Evolutionary conservation across 305 asterid species (phyloP).

Genomic region (Fraxinus sp.): DNA sequence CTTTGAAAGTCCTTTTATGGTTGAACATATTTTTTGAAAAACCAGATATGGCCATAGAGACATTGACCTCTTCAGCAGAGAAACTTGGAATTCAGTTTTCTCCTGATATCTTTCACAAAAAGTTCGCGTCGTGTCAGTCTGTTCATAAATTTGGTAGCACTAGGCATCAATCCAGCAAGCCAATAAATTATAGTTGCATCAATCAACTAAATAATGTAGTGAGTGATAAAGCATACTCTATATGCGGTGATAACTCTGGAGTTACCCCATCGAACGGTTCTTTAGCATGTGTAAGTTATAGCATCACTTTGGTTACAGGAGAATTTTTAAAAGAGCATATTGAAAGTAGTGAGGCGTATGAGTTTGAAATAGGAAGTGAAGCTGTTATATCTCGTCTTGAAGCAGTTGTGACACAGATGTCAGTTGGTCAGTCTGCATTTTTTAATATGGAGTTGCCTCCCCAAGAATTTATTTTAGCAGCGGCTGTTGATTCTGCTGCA

Average conservation of each 20-base stretch:
- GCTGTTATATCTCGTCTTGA: constrained; percentile 65
- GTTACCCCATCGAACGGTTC: constrained; percentile 62
- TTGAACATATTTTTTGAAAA: constrained; percentile 53
- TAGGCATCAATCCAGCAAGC: constrained; percentile 21
- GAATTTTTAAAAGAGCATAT: constrained; percentile 54
- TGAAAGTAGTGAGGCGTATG: constrained; percentile 85
- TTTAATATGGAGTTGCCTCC: constrained; percentile 65
- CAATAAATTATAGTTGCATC: constrained; percentile 14
- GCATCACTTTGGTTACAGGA: constrained; percentile 50
- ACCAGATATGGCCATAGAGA: constrained; percentile 42
- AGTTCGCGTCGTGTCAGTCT: constrained; percentile 45
- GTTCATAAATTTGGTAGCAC: constrained; percentile 42
- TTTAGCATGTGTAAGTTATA: constrained; percentile 61
- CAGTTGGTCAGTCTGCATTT: constrained; percentile 71
- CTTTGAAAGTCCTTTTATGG: constrained; percentile 75
- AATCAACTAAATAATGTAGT: constrained; percentile 18
- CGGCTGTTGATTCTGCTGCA: constrained; percentile 53
- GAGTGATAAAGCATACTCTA: constrained; percentile 30
- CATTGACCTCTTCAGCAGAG: constrained; percentile 47
- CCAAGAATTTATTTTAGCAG: constrained; percentile 66
- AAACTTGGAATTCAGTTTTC: constrained; percentile 53
- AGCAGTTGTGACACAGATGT: constrained; percentile 65
- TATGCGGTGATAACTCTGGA: constrained; percentile 53
- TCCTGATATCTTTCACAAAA: constrained; percentile 43
- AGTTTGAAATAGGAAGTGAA: constrained; percentile 86